Evolutionary conservation across 192 early-diverging fungal genomes (phyloP), one percentile per base, ranked within the genome.

Genomic region (Linnemannia exigua): DNA sequence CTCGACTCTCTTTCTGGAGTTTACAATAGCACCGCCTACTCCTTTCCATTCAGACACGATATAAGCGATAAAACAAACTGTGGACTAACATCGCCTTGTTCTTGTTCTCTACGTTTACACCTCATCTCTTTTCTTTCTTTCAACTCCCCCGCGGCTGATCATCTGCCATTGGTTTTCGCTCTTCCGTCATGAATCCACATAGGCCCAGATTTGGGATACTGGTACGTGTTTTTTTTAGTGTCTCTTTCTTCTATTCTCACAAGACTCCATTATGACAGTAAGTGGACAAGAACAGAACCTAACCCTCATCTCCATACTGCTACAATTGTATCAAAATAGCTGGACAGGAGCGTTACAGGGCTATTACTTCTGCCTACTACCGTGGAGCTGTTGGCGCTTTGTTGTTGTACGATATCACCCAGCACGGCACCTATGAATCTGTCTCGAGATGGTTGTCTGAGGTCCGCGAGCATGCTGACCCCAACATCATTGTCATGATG

Each of bases 401-500:
- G 48, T 95, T 99, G 75, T 95, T 95, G 38, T 99, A 98, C 81
- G 98, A 89, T 76, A 89, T 88, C 68, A 89, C 89, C 52, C 92
- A 88, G 54, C 82, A 88, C 84, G 91, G 95, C 35, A 97, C 97
- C 44, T 92, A 97, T 75, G 95, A 98, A 74, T 95, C 95, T 66
- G 96, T 97, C 74, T 96, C 96, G 76, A 92, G 96, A 72, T 99
- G 98, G 98, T 94, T 98, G 37, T 97, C 97, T 84, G 98, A 99
- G 89, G 94, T 99, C n/a, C 96, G 97, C 82, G 95, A 97, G 76
- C 98, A 99, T 88, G 96, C 96, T 16, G 97, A 96, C 89, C 94
- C 95, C 22, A 96, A 96, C 91, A 97, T 98, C 85, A 95, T 98
- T 71, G 96, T 99, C 89, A 96, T 96, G 67, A 89, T 99, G 51